Conservation (phyloP, 805 yeast genomes). For the Blastobotrys robertii region DNA sequence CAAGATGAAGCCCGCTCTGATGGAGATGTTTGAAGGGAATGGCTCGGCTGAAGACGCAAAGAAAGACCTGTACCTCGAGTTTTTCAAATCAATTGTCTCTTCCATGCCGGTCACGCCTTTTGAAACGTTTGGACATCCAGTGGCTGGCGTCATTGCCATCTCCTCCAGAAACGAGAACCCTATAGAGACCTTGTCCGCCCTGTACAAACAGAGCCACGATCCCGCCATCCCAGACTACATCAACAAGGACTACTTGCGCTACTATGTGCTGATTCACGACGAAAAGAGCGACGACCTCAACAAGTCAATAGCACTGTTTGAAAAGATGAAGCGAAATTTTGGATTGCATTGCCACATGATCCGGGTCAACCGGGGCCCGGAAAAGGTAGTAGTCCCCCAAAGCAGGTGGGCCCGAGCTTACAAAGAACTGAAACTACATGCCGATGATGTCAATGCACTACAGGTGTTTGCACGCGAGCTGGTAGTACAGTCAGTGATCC, state of each 20-base stretch:
- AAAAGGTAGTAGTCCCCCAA: conserved; percentile 6
- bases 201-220: conserved; percentile 36
- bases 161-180: conserved; percentile 52
- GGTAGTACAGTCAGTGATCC: conserved; percentile 45
- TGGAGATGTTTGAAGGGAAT: conserved; percentile 4
- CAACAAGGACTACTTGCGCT: conserved; percentile 52
- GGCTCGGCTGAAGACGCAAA: neutral
- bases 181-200: conserved; percentile 42
- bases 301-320: conserved; percentile 31
- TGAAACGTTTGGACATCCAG: conserved; percentile 83
- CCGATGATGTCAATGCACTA: conserved; percentile 33
- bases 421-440: conserved; percentile 11
- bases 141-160: conserved; percentile 60
- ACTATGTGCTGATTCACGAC: conserved; percentile 42
- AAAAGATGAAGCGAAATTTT: conserved; percentile 31
- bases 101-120: conserved; percentile 58
- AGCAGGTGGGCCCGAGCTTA: conserved; percentile 12
- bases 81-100: conserved; percentile 49
- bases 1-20: conserved; percentile 18
- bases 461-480: conserved; percentile 37
- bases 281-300: conserved; percentile 37
- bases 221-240: conserved; percentile 49
- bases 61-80: conserved; percentile 40
- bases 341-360: conserved; percentile 21
- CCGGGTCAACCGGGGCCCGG: conserved; percentile 9